Evolutionary conservation across 139 green algal genomes (phyloP).

Genomic region (Chlamydomonas sphaeroides): DNA sequence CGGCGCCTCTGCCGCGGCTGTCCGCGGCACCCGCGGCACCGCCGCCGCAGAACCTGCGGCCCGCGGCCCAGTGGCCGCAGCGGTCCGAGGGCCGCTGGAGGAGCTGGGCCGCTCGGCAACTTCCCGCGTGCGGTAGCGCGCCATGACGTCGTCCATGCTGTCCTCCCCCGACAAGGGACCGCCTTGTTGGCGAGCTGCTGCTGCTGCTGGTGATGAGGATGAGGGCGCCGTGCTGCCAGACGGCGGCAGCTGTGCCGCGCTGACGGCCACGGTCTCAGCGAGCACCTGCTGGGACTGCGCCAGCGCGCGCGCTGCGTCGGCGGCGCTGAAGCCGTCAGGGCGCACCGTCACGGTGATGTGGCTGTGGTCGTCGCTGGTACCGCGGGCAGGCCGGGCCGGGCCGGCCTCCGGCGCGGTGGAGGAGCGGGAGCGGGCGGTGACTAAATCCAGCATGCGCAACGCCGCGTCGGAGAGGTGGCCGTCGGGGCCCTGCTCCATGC

Average conservation of each 20-base stretch:
- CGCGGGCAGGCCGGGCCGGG: neutral
- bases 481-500: constrained; percentile 1
- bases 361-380: neutral
- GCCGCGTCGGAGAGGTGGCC: constrained; percentile 1
- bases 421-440: no score
- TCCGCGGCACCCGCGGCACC: neutral
- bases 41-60: neutral
- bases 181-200: no score
- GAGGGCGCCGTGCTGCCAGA: neutral
- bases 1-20: neutral
- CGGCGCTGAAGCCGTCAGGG: neutral
- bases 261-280: neutral
- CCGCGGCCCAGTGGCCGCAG: neutral
- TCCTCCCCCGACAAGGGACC: neutral
- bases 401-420: neutral
- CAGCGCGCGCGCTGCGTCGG: no score
- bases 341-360: neutral
- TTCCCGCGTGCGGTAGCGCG: neutral
- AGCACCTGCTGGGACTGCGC: neutral
- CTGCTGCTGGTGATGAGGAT: neutral
- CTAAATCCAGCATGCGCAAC: neutral
- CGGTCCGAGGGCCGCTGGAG: neutral
- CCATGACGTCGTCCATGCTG: neutral
- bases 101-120: neutral
- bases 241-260: no score